Evolutionary conservation across 768 basidiomycete species (phyloP).

Genomic region (Podaxis sp.): DNA sequence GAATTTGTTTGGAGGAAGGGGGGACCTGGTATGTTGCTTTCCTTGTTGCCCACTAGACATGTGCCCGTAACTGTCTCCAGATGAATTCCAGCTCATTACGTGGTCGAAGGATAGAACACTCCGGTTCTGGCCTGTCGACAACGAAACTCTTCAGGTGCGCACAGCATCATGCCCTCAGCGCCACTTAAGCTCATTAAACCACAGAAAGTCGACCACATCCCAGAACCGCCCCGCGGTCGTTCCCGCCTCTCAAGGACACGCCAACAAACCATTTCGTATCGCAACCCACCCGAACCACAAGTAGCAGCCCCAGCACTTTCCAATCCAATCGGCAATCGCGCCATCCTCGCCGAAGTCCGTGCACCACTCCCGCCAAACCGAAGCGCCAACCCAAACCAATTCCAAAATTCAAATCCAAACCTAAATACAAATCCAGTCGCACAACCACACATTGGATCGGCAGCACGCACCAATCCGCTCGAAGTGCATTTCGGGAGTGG

Average conservation of each 20-base stretch:
- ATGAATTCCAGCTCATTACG: constrained; percentile 58
- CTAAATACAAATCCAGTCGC: constrained; percentile 25
- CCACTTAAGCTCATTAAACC: background rate
- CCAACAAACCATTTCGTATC: constrained; percentile 41
- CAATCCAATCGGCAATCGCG: constrained; percentile 61
- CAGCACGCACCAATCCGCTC: constrained; percentile 13
- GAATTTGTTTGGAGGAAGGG: constrained; percentile 88
- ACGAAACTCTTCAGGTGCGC: constrained; percentile 62
- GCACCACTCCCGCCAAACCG: constrained; percentile 36
- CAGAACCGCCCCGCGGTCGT: constrained; percentile 27
- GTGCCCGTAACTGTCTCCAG: constrained; percentile 14
- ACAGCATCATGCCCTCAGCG: constrained; percentile 8
- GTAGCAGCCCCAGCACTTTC: constrained; percentile 46
- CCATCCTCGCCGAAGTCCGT: constrained; percentile 68
- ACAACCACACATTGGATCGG: constrained; percentile 19
- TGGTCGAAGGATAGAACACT: constrained; percentile 89
- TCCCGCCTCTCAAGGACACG: constrained; percentile 22
- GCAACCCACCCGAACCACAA: constrained; percentile 43
- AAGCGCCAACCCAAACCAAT: background rate
- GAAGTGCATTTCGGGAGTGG: background rate
- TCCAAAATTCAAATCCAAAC: constrained; percentile 14
- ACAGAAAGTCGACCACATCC: constrained; percentile 47
- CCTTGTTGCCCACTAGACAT: background rate
- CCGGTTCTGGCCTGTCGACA: constrained; percentile 84
- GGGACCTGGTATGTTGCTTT: constrained; percentile 37